Conservation (phyloP, 2,329 filamentous ascomycete species). For the Alternaria metachromatica region DNA sequence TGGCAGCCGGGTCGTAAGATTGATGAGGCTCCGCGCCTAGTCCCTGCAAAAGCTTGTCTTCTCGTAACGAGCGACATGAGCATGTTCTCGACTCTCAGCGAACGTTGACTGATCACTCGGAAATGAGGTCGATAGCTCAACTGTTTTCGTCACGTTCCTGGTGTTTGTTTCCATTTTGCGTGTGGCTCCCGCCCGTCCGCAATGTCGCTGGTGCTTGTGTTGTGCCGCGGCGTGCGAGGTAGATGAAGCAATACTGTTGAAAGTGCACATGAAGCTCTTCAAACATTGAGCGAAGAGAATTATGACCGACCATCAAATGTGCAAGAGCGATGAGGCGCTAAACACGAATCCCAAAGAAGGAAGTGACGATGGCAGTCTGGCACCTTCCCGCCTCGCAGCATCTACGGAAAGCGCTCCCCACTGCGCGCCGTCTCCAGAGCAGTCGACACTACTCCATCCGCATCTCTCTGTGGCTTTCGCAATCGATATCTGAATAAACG, state of each 20-base stretch:
- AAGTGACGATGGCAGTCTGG: neutral
- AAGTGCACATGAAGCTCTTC: neutral
- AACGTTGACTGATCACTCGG: slow-evolving; percentile 12
- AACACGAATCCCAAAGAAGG: neutral
- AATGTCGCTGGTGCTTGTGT: slow-evolving; percentile 3
- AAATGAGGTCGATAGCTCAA: slow-evolving; percentile 16
- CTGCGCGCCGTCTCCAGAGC: neutral
- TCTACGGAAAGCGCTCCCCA: neutral
- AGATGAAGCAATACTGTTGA: slow-evolving; percentile 13
- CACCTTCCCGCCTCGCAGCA: neutral
- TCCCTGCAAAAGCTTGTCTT: slow-evolving; percentile 6
- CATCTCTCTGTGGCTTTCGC: neutral
- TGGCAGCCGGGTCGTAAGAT: slow-evolving; percentile 3
- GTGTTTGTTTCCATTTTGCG: neutral
- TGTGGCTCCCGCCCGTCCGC: neutral
- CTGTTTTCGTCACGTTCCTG: slow-evolving; percentile 4
- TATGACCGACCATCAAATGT: neutral
- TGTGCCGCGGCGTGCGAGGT: slow-evolving; percentile 1
- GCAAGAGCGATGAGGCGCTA: neutral
- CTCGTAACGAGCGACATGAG: neutral
- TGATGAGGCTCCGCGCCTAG: slow-evolving; percentile 6
- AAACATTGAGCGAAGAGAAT: neutral
- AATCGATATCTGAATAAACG: neutral
- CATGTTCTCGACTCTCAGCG: slow-evolving; percentile 11
- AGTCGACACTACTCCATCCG: neutral